Evolutionary conservation across 2,329 filamentous ascomycete species (phyloP).

Genomic region (Hirsutella rhossiliensis): DNA sequence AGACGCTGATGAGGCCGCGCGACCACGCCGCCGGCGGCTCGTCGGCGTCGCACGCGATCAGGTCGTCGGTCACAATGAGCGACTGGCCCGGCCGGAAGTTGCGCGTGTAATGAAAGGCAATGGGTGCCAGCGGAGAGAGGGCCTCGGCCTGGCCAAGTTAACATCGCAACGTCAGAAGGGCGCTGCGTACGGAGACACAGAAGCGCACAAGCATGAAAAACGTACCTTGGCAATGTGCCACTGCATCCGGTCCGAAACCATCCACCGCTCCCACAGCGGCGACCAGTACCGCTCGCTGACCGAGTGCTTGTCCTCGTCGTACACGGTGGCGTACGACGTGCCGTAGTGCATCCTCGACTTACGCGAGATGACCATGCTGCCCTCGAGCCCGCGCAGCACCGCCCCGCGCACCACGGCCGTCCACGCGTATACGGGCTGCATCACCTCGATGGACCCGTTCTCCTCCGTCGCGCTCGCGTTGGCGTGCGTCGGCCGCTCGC

Average conservation of each 20-base stretch:
- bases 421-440: slow-evolving; percentile 75
- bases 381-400: slow-evolving; percentile 62
- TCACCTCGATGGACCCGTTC: slow-evolving; percentile 56
- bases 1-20: slow-evolving; percentile 57
- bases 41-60: slow-evolving; percentile 65
- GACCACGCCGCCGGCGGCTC: slow-evolving; percentile 48
- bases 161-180: slow-evolving; percentile 1
- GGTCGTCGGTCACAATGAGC: slow-evolving; percentile 65
- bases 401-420: slow-evolving; percentile 70
- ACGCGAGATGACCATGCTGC: slow-evolving; percentile 66
- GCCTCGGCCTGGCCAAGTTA: slow-evolving; percentile 47
- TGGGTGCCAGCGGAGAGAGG: slow-evolving; percentile 59
- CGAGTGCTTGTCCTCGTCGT: slow-evolving; percentile 63
- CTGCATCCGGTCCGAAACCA: slow-evolving; percentile 74
- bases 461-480: slow-evolving; percentile 32
- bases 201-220: slow-evolving; percentile 3
- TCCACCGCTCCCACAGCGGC: slow-evolving; percentile 70
- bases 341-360: slow-evolving; percentile 69
- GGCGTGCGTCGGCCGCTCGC: slow-evolving; percentile 57
- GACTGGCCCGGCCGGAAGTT: slow-evolving; percentile 74
- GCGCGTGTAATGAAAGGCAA: slow-evolving; percentile 76
- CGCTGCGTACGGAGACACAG: neutral
- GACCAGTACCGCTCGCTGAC: slow-evolving; percentile 68
- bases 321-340: slow-evolving; percentile 70
- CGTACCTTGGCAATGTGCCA: slow-evolving; percentile 71